phyloP scores from a whole-genome alignment of 177 flowering plant species.

The Tripterygium wilfordii region DNA sequence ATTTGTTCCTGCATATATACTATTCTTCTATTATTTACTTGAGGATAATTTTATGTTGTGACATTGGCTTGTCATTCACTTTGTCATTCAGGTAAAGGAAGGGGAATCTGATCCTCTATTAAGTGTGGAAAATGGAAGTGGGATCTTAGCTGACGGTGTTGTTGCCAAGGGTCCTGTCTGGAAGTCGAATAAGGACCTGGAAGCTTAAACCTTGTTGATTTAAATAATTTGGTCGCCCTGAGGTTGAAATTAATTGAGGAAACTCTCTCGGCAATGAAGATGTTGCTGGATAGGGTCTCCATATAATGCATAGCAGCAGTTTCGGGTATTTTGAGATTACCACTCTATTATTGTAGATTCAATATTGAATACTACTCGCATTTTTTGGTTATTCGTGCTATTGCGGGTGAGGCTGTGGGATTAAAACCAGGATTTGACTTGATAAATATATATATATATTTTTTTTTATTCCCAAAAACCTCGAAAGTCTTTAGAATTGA shows the following conservation, averaged over 20 bases:
- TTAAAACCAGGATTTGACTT: neutral
- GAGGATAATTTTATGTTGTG: too few species aligned
- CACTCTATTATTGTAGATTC: constrained; percentile 3
- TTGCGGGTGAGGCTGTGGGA: neutral
- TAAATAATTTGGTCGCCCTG: neutral
- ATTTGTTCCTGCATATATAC: neutral
- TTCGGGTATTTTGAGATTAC: constrained; percentile 9
- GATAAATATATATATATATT: neutral
- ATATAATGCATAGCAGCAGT: neutral
- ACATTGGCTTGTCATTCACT: neutral
- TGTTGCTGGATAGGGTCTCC: constrained; percentile 12
- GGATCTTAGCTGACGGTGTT: constrained; percentile 33
- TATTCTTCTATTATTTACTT: neutral
- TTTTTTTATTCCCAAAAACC: too few species aligned
- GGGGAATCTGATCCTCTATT: constrained; percentile 72
- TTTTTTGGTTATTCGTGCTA: constrained; percentile 6
- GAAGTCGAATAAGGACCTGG: constrained; percentile 79
- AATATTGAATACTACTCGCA: too few species aligned
- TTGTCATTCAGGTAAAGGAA: constrained; percentile 61
- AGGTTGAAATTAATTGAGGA: constrained; percentile 3
- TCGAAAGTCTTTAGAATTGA: too few species aligned
- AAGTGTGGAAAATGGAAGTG: constrained; percentile 58
- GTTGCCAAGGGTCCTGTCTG: constrained; percentile 53
- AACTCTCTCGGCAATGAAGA: constrained; percentile 29
- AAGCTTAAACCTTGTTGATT: constrained; percentile 33